Evolutionary conservation across 2,329 filamentous ascomycete species (phyloP).

Genomic region (Alternaria sp.): DNA sequence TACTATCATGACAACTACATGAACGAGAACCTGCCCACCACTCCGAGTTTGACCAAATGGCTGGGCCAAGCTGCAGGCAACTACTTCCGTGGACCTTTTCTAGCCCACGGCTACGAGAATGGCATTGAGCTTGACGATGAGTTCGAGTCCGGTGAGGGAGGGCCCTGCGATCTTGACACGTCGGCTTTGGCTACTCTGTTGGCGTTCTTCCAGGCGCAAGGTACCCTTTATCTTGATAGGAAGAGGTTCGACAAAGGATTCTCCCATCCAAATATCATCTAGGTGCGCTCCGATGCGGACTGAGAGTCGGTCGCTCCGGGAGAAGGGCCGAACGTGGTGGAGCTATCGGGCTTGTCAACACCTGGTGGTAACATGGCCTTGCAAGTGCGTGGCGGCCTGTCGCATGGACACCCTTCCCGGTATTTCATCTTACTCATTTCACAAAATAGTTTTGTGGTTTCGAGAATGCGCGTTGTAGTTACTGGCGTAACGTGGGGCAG

Average conservation of each 20-base stretch:
- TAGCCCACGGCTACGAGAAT: background rate
- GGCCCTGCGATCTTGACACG: background rate
- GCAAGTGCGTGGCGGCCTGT: background rate
- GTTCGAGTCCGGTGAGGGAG: background rate
- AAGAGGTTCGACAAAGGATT: too few species aligned
- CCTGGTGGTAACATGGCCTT: background rate
- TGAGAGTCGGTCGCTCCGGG: too few species aligned
- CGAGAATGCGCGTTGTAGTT: background rate
- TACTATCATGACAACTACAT: background rate
- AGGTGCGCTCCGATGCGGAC: too few species aligned
- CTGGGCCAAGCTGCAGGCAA: background rate
- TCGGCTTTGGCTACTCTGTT: background rate
- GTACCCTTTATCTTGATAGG: too few species aligned
- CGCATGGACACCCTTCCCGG: background rate
- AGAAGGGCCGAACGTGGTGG: background rate
- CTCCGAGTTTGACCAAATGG: background rate
- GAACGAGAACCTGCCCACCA: background rate
- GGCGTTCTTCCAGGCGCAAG: too few species aligned
- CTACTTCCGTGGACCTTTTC: background rate
- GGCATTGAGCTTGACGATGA: background rate
- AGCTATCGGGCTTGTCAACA: background rate
- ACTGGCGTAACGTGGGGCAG: constrained; percentile 5
- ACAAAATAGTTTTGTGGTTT: background rate
- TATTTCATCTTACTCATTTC: background rate
- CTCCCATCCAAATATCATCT: background rate